Conservation (phyloP, 768 basidiomycete genomes). For the Xerocomellus chrysenteron region DNA sequence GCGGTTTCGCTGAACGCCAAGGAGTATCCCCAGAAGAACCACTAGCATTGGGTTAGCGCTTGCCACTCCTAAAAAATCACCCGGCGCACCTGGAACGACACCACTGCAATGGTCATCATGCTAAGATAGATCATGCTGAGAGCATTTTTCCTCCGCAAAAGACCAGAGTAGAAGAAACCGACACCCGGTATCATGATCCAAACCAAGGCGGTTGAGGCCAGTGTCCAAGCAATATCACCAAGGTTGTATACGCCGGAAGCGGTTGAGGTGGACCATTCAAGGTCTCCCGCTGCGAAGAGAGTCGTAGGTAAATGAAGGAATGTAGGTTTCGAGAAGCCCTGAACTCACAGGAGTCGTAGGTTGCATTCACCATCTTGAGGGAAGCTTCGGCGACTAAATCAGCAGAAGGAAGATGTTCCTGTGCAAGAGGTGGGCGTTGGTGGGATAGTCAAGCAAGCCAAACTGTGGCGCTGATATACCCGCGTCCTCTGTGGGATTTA, state of each 20-base stretch:
- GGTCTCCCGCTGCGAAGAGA: slow-evolving; percentile 36
- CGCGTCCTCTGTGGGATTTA: slow-evolving; percentile 18
- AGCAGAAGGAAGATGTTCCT: neutral
- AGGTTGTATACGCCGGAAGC: slow-evolving; percentile 46
- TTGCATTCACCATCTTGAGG: slow-evolving; percentile 42
- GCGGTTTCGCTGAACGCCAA: slow-evolving; percentile 84
- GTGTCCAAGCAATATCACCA: slow-evolving; percentile 69
- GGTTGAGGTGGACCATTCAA: slow-evolving; percentile 29
- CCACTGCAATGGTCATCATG: slow-evolving; percentile 73
- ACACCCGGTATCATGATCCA: slow-evolving; percentile 86
- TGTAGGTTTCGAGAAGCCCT: no score
- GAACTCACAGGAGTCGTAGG: slow-evolving; percentile 41
- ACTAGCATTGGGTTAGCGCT: slow-evolving; percentile 43
- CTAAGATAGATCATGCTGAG: slow-evolving; percentile 84
- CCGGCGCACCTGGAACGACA: slow-evolving; percentile 80
- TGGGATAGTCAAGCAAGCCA: neutral
- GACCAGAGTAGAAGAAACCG: slow-evolving; percentile 87
- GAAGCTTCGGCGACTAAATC: neutral
- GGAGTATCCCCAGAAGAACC: slow-evolving; percentile 98
- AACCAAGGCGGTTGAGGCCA: slow-evolving; percentile 76
- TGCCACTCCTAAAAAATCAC: slow-evolving; percentile 31
- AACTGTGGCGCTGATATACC: slow-evolving; percentile 19
- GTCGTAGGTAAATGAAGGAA: neutral
- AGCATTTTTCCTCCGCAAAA: slow-evolving; percentile 91
- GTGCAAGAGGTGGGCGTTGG: slow-evolving; percentile 1